A percentile compares a stretch with the other conserved stretches of the same genome.
Evolutionary conservation across 371 early-diverging fungal genomes (phyloP).

Genomic region (Coemansia linderi): DNA sequence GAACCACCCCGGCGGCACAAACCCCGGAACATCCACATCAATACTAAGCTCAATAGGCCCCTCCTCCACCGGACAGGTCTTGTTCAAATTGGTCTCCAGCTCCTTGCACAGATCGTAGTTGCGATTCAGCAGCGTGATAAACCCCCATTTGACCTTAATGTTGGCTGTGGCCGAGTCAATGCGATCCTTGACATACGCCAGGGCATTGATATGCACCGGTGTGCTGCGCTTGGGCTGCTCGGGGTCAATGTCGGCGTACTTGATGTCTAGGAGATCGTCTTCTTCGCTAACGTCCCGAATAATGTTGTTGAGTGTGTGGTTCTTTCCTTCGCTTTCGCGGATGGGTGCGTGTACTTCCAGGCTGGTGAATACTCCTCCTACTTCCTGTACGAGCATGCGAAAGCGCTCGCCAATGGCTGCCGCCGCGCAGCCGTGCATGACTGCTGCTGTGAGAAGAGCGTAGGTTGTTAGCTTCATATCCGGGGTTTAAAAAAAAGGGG

Average conservation of each 20-base stretch:
- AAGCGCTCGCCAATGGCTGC: conserved; percentile 21
- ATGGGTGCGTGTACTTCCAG: conserved; percentile 11
- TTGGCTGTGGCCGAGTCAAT: conserved; percentile 52
- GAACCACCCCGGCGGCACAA: conserved; percentile 53
- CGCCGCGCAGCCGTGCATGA: conserved; percentile 13
- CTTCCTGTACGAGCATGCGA: conserved; percentile 41
- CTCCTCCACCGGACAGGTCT: conserved; percentile 48
- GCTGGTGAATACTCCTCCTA: conserved; percentile 33
- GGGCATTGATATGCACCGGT: conserved; percentile 40
- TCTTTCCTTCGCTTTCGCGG: conserved; percentile 36
- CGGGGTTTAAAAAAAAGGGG: background rate
- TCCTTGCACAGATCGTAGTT: conserved; percentile 54
- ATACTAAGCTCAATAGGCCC: conserved; percentile 45
- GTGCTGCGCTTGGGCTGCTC: conserved; percentile 51
- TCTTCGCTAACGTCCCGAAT: conserved; percentile 52
- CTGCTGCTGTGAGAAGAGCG: background rate
- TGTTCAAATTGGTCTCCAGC: conserved; percentile 48
- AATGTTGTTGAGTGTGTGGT: conserved; percentile 51
- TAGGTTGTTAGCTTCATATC: background rate
- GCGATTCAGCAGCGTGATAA: conserved; percentile 45
- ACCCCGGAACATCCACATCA: conserved; percentile 49
- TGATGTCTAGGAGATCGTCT: conserved; percentile 51
- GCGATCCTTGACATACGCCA: conserved; percentile 48
- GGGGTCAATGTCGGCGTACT: conserved; percentile 50
- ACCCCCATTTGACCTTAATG: conserved; percentile 52